Base-by-base conservation (phyloP, 1,139 yeast genomes). In the Geotrichum klebahnii region DNA sequence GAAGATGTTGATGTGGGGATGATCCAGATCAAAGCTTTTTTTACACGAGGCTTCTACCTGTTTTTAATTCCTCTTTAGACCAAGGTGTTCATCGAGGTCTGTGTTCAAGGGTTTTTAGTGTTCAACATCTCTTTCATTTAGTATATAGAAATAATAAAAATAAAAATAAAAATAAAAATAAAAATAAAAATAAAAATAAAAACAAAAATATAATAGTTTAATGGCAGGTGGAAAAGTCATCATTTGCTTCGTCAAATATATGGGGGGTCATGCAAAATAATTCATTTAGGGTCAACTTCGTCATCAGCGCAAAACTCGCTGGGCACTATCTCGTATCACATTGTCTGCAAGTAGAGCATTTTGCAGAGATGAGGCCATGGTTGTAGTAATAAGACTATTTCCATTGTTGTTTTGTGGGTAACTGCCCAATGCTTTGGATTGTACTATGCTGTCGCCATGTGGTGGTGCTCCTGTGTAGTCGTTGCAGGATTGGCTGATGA, bases 401-500 rank as follows among this genome's bases (percentile, higher is more conserved):
- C 37, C 46, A 9, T 9, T 29, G 35, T 34, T 31, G 38, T 32
- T 32, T 24, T 34, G 37, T 9, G 29, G 46, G 16, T 37, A 16
- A 23, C 23, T 22, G 19, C 17, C n/a, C 6, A 16, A 4, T 4
- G 29, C 32, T 35, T 41, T 41, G 17, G 51, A 36, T 34, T 48
- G 51, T 16, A 48, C 47, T n/a, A 48, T 42, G 24, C 46, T 43
- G 33, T 34, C 23, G 19, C 32, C 35, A 5, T 19, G 38, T 10
- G 14, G 29, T 9, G 43, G n/a, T 2, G 34, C 23, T n/a, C 8
- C 23, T 16, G 6, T n/a, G 34, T 14, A 16, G 3, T 24, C 29
- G 20, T 19, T 12, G 32, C 20, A 20, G 5, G 17, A 20, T 35
- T 37, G 22, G 24, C 43, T 39, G n/a, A 57, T 54, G 14, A 66